Percentiles rank a stretch among this genome's conserved stretches.
Conservation (phyloP, 345 rosid genomes). For the rapeseed (Brassica napus) region Da-Ae NC_063444.1:13344501-13345000, state of each 20-base stretch:
- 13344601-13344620: too few relatives aligned
- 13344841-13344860: conserved; percentile 43
- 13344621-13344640: too few relatives aligned
- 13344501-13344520: conserved; percentile 84
- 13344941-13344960: conserved; percentile 42
- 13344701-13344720: too few relatives aligned
- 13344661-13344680: too few relatives aligned
- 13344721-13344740: too few relatives aligned
- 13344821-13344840: conserved; percentile 13
- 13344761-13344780: too few relatives aligned
- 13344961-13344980: conserved; percentile 39
- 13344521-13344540: conserved; percentile 84
- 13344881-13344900: conserved; percentile 45
- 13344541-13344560: conserved; percentile 38
- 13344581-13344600: neutral
- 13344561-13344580: neutral
- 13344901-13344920: conserved; percentile 43
- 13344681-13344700: too few relatives aligned
- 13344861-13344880: conserved; percentile 32
- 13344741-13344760: too few relatives aligned
- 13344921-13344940: conserved; percentile 45
- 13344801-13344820: too few relatives aligned
- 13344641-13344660: too few relatives aligned
- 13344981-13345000: conserved; percentile 42
- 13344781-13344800: too few relatives aligned